These are phyloP conservation scores for Debaryomyces sp. DNA, from an alignment of 1,139 yeast genomes.

Conservation along the genomic window DNA sequence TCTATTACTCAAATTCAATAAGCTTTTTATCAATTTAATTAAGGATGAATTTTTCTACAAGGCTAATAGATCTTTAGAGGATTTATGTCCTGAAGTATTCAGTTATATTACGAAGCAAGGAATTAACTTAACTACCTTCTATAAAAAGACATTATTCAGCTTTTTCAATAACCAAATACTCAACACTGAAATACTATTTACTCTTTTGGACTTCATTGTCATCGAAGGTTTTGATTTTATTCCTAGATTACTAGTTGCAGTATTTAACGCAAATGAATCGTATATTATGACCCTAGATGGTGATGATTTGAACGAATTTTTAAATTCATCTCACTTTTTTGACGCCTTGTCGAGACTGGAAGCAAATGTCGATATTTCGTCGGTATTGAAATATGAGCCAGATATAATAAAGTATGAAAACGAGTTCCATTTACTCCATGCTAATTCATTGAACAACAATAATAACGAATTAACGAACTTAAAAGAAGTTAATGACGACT, in stretches of 20 bases:
- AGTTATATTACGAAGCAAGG: constrained; percentile 44
- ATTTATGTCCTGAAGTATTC: constrained; percentile 28
- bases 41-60: constrained; percentile 44
- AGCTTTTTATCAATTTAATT: constrained; percentile 27
- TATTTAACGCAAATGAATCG: constrained; percentile 21
- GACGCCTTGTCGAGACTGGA: constrained; percentile 8
- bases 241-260: constrained; percentile 30
- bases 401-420: constrained; percentile 45
- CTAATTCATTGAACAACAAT: constrained; percentile 43
- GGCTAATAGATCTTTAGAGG: constrained; percentile 41
- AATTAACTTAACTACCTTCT: constrained; percentile 29
- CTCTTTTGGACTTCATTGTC: constrained; percentile 38
- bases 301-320: constrained; percentile 29
- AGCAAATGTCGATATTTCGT: constrained; percentile 12
- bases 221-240: constrained; percentile 47
- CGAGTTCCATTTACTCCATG: constrained; percentile 45
- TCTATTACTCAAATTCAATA: constrained; percentile 37
- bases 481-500: constrained; percentile 41
- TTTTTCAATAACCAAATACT: constrained; percentile 24
- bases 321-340: constrained; percentile 28
- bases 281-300: constrained; percentile 29
- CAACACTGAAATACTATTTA: constrained; percentile 14
- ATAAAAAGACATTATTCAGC: constrained; percentile 26
- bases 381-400: constrained; percentile 28
- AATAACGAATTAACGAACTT: constrained; percentile 43